Conservation (phyloP, 2,329 filamentous ascomycete species). For the Fusarium staphyleae region DNA sequence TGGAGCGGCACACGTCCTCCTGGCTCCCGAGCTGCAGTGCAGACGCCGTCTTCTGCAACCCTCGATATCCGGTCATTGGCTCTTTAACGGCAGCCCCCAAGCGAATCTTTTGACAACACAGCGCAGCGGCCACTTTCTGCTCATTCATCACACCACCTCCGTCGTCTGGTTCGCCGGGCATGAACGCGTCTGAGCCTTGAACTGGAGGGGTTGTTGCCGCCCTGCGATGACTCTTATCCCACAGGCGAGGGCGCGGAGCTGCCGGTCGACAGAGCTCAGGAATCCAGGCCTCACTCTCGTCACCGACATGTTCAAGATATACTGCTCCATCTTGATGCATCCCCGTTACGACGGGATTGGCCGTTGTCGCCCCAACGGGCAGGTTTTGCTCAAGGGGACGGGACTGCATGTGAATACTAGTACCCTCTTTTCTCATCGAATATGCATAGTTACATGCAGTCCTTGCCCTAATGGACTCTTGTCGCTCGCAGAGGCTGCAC, state of each 20-base stretch:
- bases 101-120: slow-evolving; percentile 27
- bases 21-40: slow-evolving; percentile 38
- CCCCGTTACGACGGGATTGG: slow-evolving; percentile 21
- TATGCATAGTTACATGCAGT: slow-evolving; percentile 33
- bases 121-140: slow-evolving; percentile 33
- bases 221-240: slow-evolving; percentile 33
- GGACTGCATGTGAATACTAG: not conserved
- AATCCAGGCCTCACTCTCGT: slow-evolving; percentile 26
- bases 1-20: slow-evolving; percentile 31
- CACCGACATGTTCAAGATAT: slow-evolving; percentile 35
- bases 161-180: slow-evolving; percentile 34
- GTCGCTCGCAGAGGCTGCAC: slow-evolving; percentile 10
- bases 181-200: slow-evolving; percentile 37
- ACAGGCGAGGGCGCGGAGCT: slow-evolving; percentile 8
- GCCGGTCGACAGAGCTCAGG: slow-evolving; percentile 9
- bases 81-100: slow-evolving; percentile 28
- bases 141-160: slow-evolving; percentile 14
- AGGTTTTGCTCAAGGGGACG: not conserved
- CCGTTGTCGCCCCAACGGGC: slow-evolving; percentile 28
- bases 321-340: slow-evolving; percentile 38
- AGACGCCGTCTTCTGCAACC: slow-evolving; percentile 13
- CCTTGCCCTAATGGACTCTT: slow-evolving; percentile 36
- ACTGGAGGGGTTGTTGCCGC: slow-evolving; percentile 33
- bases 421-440: slow-evolving; percentile 29
- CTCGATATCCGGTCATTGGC: slow-evolving; percentile 19